Conservation (phyloP, 2,329 filamentous ascomycete genomes). For the Amphichorda felina region DNA sequence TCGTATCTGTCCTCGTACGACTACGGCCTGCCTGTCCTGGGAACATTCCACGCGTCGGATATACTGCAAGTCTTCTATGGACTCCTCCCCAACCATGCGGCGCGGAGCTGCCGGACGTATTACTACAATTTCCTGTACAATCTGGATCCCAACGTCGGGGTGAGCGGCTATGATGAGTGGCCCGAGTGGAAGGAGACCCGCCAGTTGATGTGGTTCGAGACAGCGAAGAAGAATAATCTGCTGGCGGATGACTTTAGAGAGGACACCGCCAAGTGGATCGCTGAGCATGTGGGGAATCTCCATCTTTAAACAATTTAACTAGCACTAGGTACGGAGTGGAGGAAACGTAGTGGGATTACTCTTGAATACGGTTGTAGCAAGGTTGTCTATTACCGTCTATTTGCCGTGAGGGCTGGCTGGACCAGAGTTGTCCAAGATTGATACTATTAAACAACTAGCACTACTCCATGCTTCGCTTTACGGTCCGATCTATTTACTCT, state of each 20-base stretch:
- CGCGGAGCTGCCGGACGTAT: conserved; percentile 49
- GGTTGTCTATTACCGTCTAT: too few relatives aligned
- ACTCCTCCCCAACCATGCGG: conserved; percentile 49
- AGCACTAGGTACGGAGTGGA: too few relatives aligned
- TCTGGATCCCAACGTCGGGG: conserved; percentile 53
- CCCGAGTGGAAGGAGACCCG: conserved; percentile 19
- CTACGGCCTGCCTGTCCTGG: conserved; percentile 58
- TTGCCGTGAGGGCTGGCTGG: too few relatives aligned
- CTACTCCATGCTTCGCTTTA: too few relatives aligned
- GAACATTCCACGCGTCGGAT: conserved; percentile 66
- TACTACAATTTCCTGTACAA: conserved; percentile 63
- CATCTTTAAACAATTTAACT: conserved; percentile 6
- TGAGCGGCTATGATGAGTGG: conserved; percentile 23
- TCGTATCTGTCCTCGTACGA: conserved; percentile 65
- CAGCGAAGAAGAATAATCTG: conserved; percentile 14
- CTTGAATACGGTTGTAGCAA: too few relatives aligned
- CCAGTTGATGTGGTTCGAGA: conserved; percentile 37
- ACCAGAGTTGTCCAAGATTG: too few relatives aligned
- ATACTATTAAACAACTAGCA: too few relatives aligned
- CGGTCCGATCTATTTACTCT: too few relatives aligned
- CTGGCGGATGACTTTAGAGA: conserved; percentile 25
- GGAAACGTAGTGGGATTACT: too few relatives aligned
- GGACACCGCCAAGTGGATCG: conserved; percentile 14
- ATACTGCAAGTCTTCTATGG: conserved; percentile 59
- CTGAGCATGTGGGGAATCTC: conserved; percentile 10